These are phyloP conservation scores for Kwoniella botswanensis DNA, from an alignment of 768 basidiomycete species.

Conservation along the genomic window DNA sequence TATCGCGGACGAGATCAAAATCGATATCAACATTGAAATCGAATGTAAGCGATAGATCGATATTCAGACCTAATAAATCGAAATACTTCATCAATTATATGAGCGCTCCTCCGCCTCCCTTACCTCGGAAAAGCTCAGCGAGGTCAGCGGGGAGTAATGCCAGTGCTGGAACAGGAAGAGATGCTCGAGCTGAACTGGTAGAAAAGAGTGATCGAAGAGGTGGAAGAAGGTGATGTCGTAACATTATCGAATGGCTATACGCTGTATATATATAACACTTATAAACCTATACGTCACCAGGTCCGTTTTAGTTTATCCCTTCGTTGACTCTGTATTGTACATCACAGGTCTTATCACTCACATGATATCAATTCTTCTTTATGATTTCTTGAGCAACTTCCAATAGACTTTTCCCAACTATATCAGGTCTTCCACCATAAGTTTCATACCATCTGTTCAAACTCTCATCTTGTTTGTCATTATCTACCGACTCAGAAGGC, in stretches of 20 bases:
- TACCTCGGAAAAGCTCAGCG: conserved; percentile 4
- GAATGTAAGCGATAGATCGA: conserved; percentile 1
- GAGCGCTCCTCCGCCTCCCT: neutral
- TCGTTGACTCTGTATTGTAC: too few relatives aligned
- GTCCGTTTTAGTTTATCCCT: too few relatives aligned
- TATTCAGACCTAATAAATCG: neutral
- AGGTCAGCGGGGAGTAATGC: neutral
- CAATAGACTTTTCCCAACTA: conserved; percentile 28
- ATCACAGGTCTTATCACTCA: too few relatives aligned
- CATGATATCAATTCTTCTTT: neutral
- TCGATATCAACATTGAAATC: neutral
- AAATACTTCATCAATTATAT: neutral
- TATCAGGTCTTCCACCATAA: conserved; percentile 40
- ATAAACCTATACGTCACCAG: too few relatives aligned
- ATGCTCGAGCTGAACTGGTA: too few relatives aligned
- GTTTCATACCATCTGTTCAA: conserved; percentile 27
- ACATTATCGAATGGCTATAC: neutral
- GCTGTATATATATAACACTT: neutral
- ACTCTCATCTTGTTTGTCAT: conserved; percentile 12
- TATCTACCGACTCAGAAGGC: conserved; percentile 16
- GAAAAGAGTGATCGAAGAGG: neutral
- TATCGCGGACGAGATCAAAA: neutral
- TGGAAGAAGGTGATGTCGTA: too few relatives aligned
- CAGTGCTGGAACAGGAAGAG: too few relatives aligned
- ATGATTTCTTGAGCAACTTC: conserved; percentile 31